Conservation (phyloP, 768 basidiomycete genomes). For the Termitomyces sp. region DNA sequence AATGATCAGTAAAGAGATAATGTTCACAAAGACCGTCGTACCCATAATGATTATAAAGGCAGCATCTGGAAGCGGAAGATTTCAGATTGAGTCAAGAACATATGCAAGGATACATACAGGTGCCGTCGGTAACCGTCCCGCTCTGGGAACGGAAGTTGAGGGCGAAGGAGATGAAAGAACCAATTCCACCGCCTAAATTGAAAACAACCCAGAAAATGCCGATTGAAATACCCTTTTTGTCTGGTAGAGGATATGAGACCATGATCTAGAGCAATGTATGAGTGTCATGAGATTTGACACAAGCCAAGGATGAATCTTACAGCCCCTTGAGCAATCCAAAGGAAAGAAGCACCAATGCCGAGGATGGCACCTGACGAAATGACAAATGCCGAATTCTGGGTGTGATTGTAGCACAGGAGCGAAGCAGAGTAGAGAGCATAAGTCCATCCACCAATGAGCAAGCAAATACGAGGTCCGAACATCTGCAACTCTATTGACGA, state of each 20-base stretch:
- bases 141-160: conserved; percentile 23
- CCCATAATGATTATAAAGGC: conserved; percentile 26
- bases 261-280: conserved; percentile 17
- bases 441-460: conserved; percentile 23
- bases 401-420: conserved; percentile 24
- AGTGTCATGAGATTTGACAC: not conserved
- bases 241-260: conserved; percentile 25
- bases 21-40: conserved; percentile 5
- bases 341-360: conserved; percentile 23
- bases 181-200: conserved; percentile 25
- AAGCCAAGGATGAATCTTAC: conserved; percentile 6
- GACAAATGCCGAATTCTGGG: conserved; percentile 22
- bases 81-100: not conserved
- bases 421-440: conserved; percentile 24
- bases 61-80: conserved; percentile 15
- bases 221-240: conserved; percentile 22
- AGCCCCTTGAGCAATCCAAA: conserved; percentile 26
- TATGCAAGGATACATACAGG: conserved; percentile 15
- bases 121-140: conserved; percentile 24
- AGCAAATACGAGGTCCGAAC: conserved; percentile 21
- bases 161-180: conserved; percentile 24
- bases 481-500: conserved; percentile 11
- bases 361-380: conserved; percentile 24
- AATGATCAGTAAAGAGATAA: not conserved
- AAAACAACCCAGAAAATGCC: conserved; percentile 26